These are phyloP conservation scores for Fusarium pseudonygamai DNA, from an alignment of 2,329 filamentous ascomycete species.

Conservation along the genomic window DNA sequence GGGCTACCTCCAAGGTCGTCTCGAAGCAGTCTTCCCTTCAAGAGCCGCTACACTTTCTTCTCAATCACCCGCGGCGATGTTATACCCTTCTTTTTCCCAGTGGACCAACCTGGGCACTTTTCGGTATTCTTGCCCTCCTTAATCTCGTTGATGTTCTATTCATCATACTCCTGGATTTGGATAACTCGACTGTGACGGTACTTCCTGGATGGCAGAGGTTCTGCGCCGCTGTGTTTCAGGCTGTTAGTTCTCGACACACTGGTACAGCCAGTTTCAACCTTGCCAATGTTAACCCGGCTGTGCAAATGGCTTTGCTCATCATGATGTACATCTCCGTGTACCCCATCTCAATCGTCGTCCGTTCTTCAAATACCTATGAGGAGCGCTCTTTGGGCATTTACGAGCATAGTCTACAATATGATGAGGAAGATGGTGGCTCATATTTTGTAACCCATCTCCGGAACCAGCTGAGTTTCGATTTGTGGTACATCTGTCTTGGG, in stretches of 20 bases:
- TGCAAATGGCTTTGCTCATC: slow-evolving; percentile 67
- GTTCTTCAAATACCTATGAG: slow-evolving; percentile 69
- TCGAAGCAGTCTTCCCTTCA: slow-evolving; percentile 51
- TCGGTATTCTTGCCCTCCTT: slow-evolving; percentile 59
- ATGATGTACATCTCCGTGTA: slow-evolving; percentile 75
- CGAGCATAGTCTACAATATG: slow-evolving; percentile 36
- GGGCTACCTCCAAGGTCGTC: slow-evolving; percentile 60
- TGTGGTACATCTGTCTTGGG: slow-evolving; percentile 54
- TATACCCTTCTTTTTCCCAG: slow-evolving; percentile 71
- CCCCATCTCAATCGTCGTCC: slow-evolving; percentile 69
- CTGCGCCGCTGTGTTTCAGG: slow-evolving; percentile 68
- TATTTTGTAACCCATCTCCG: slow-evolving; percentile 49
- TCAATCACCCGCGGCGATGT: slow-evolving; percentile 70
- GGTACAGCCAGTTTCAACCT: slow-evolving; percentile 62
- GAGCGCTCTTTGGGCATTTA: slow-evolving; percentile 70
- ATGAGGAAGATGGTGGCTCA: slow-evolving; percentile 42
- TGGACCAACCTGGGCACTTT: slow-evolving; percentile 67
- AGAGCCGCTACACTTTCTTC: slow-evolving; percentile 63
- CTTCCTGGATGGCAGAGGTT: slow-evolving; percentile 58
- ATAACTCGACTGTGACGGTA: slow-evolving; percentile 59
- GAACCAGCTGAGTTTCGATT: slow-evolving; percentile 53
- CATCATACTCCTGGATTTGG: slow-evolving; percentile 61
- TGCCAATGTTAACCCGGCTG: slow-evolving; percentile 59
- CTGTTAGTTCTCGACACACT: slow-evolving; percentile 58
- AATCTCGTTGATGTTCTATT: slow-evolving; percentile 65